These are phyloP conservation scores for Actinidia polygama DNA, from an alignment of 179 eudicot species.

Conservation along the genomic window DNA sequence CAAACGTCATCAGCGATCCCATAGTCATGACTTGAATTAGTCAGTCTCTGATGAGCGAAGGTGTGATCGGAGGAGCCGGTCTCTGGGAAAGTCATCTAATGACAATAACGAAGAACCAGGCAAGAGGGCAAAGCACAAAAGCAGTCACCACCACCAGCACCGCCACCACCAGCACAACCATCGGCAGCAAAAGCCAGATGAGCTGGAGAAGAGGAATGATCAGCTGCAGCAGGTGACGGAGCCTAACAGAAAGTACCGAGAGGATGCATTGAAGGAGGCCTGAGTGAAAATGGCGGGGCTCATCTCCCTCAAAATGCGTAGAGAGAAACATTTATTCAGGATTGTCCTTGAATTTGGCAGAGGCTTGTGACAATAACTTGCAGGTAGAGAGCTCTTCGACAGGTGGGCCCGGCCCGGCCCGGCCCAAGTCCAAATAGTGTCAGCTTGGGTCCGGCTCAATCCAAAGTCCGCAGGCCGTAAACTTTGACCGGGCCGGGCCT, in stretches of 20 bases:
- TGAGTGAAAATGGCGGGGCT: background rate
- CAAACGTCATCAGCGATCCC: conserved; percentile 40
- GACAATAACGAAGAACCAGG: conserved; percentile 38
- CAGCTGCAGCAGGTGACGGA: background rate
- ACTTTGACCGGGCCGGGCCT: too few relatives aligned
- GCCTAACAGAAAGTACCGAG: conserved; percentile 12
- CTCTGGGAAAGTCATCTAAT: conserved; percentile 44
- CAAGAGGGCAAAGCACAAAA: conserved; percentile 31
- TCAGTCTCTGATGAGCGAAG: conserved; percentile 42
- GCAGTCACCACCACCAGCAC: conserved; percentile 21
- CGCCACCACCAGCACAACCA: conserved; percentile 28
- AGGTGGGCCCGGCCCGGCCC: too few relatives aligned
- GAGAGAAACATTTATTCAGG: background rate
- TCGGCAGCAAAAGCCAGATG: conserved; percentile 16
- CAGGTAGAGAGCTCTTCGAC: too few relatives aligned
- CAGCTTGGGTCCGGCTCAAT: too few relatives aligned
- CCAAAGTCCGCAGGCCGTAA: too few relatives aligned
- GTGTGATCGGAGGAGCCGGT: conserved; percentile 33
- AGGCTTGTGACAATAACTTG: too few relatives aligned
- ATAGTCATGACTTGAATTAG: conserved; percentile 26
- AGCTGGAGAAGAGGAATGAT: conserved; percentile 13
- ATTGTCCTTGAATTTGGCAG: background rate
- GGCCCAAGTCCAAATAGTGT: too few relatives aligned
- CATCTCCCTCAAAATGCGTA: background rate
- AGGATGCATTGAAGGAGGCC: conserved; percentile 6